These are phyloP conservation scores for Tylopilus sp. DNA, from an alignment of 768 basidiomycete species.

Conservation along the genomic window DNA sequence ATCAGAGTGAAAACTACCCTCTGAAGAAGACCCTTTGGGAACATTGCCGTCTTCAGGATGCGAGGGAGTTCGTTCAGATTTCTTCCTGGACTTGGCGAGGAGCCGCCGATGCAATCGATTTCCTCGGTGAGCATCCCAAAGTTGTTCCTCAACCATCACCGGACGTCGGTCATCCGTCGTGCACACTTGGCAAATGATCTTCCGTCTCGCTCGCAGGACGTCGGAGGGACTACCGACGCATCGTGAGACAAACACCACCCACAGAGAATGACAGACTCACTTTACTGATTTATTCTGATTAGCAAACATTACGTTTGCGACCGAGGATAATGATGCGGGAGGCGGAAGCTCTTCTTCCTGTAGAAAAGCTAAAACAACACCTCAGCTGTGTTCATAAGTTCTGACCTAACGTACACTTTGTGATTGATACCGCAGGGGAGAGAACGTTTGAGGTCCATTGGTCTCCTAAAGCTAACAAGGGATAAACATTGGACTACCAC, in stretches of 20 bases:
- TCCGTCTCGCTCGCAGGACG: conserved; percentile 52
- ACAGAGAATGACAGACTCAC: conserved; percentile 32
- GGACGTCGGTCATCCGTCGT: conserved; percentile 56
- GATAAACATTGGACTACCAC: background rate
- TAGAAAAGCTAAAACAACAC: conserved; percentile 46
- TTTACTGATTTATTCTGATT: conserved; percentile 42
- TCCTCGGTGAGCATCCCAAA: conserved; percentile 57
- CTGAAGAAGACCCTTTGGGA: conserved; percentile 5
- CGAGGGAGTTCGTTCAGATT: background rate
- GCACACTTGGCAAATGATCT: conserved; percentile 59
- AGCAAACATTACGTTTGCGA: conserved; percentile 51
- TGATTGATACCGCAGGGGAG: conserved; percentile 46
- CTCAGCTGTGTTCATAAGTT: background rate
- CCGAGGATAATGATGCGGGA: conserved; percentile 51
- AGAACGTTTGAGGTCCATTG: conserved; percentile 58
- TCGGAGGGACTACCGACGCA: conserved; percentile 48
- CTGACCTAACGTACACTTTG: conserved; percentile 38
- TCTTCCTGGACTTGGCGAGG: conserved; percentile 29
- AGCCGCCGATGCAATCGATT: conserved; percentile 55
- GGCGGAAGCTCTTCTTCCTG: conserved; percentile 46
- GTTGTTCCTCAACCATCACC: conserved; percentile 54
- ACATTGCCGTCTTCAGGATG: background rate
- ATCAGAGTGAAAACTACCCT: conserved; percentile 1
- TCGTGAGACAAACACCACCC: conserved; percentile 10
- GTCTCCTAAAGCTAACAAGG: conserved; percentile 44